Evolutionary conservation across 345 rosid species (phyloP).

Genomic region (Salix udensis): DNA sequence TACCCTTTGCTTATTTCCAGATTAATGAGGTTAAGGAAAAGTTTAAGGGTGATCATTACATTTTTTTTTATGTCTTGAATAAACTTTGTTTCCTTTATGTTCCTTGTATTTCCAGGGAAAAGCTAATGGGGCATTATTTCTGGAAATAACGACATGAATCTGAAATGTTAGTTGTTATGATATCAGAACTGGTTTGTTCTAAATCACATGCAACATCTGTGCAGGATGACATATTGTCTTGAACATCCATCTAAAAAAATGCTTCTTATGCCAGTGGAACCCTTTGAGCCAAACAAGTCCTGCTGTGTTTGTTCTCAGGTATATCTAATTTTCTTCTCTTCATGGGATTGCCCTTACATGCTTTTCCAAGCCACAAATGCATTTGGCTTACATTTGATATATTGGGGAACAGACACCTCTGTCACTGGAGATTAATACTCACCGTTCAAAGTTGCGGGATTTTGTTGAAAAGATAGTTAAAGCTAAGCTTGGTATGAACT

Average conservation of each 20-base stretch:
- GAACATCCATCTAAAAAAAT: slow-evolving; percentile 78
- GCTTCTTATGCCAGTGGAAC: slow-evolving; percentile 97
- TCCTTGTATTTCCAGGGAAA: not conserved
- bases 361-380: slow-evolving; percentile 8
- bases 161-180: not conserved
- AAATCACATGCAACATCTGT: slow-evolving; percentile 11
- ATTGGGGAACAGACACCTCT: slow-evolving; percentile 65
- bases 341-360: slow-evolving; percentile 2
- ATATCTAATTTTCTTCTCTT: slow-evolving; percentile 16
- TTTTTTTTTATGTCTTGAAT: not conserved
- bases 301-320: slow-evolving; percentile 99
- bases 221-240: slow-evolving; percentile 94
- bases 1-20: not conserved
- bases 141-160: not conserved
- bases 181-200: not conserved
- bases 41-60: not conserved
- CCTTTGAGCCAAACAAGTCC: slow-evolving; percentile 80
- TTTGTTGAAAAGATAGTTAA: slow-evolving; percentile 87
- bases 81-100: not conserved
- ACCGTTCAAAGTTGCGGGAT: slow-evolving; percentile 71
- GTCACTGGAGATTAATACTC: slow-evolving; percentile 76
- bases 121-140: not conserved
- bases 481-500: slow-evolving; percentile 94
- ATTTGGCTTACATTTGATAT: slow-evolving; percentile 15
- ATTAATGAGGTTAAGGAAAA: not conserved